phyloP scores from a whole-genome alignment of 192 early-diverging fungal genomes.

The Chytriomyces sp. region DNA sequence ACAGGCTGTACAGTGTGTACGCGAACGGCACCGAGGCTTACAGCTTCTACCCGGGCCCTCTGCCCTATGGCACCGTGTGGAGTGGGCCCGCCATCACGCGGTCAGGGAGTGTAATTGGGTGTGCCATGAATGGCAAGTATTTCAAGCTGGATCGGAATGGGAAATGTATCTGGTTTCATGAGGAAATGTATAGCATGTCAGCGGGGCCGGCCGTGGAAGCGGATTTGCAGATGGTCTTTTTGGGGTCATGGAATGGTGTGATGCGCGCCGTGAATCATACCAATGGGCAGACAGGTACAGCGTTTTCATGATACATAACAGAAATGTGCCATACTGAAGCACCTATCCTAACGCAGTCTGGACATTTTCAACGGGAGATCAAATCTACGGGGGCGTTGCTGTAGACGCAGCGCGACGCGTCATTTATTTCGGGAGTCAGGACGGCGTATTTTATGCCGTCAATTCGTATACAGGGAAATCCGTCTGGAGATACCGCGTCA shows the following conservation, averaged over 20 bases:
- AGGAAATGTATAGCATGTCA: constrained; percentile 27
- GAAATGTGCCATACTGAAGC: background rate
- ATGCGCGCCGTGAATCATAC: constrained; percentile 24
- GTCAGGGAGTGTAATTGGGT: constrained; percentile 21
- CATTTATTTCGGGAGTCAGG: constrained; percentile 24
- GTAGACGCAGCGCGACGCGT: constrained; percentile 10
- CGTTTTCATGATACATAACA: background rate
- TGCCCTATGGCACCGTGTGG: constrained; percentile 25
- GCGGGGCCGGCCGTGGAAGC: constrained; percentile 21
- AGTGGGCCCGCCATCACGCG: constrained; percentile 20
- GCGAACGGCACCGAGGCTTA: constrained; percentile 26
- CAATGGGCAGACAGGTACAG: constrained; percentile 12
- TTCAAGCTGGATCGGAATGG: constrained; percentile 21
- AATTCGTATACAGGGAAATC: constrained; percentile 24
- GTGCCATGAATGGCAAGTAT: constrained; percentile 24
- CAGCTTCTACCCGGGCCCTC: constrained; percentile 22
- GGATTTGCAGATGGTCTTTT: constrained; percentile 18
- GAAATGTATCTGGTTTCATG: constrained; percentile 31
- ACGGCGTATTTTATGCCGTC: constrained; percentile 24
- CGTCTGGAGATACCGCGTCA: constrained; percentile 27
- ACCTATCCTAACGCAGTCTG: constrained; percentile 14
- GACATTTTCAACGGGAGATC: constrained; percentile 22
- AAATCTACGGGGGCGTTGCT: constrained; percentile 24
- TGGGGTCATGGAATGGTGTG: constrained; percentile 23
- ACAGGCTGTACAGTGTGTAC: constrained; percentile 14